phyloP scores from a whole-genome alignment of 352 stramenopile genomes.

The Phytophthora boehmeriae region DNA sequence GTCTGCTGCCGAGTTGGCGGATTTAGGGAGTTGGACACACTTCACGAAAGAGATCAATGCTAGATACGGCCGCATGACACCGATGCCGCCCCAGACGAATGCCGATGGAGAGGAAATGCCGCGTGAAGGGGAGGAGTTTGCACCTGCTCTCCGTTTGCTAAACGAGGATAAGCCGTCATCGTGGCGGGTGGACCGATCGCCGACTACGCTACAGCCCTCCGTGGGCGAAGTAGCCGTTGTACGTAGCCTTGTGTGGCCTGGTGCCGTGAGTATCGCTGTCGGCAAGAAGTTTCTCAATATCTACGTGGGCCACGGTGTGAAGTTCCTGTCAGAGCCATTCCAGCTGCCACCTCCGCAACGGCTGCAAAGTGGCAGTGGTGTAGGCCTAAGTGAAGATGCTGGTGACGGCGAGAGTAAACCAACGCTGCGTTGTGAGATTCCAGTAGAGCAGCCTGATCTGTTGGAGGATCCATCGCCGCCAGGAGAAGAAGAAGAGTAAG shows the following conservation, averaged over 20 bases:
- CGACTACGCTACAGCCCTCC: slow-evolving; percentile 63
- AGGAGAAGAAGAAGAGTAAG: slow-evolving; percentile 51
- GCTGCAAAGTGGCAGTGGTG: slow-evolving; percentile 57
- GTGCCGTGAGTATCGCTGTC: slow-evolving; percentile 83
- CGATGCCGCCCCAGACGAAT: slow-evolving; percentile 75
- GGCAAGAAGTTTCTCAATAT: slow-evolving; percentile 91
- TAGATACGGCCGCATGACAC: slow-evolving; percentile 71
- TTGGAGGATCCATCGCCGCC: slow-evolving; percentile 79
- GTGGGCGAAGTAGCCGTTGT: slow-evolving; percentile 71
- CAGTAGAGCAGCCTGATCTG: slow-evolving; percentile 75
- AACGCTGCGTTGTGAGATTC: slow-evolving; percentile 57
- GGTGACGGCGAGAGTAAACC: slow-evolving; percentile 42
- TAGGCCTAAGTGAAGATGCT: slow-evolving; percentile 41
- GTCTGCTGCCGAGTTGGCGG: slow-evolving; percentile 67
- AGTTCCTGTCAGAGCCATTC: slow-evolving; percentile 67
- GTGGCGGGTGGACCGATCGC: slow-evolving; percentile 81
- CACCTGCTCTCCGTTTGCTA: slow-evolving; percentile 55
- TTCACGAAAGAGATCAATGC: slow-evolving; percentile 89
- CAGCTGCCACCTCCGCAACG: slow-evolving; percentile 57
- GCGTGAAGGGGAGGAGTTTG: slow-evolving; percentile 73
- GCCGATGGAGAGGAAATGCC: slow-evolving; percentile 74
- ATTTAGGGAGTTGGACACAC: slow-evolving; percentile 86
- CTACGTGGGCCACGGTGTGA: slow-evolving; percentile 89
- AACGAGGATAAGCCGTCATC: slow-evolving; percentile 67
- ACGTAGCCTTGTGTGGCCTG: slow-evolving; percentile 84